A percentile compares a stretch with the other conserved stretches of the same genome.
These are phyloP conservation scores for Deakozyma indianensis DNA, from an alignment of 805 yeast species.

Conservation along the genomic window DNA sequence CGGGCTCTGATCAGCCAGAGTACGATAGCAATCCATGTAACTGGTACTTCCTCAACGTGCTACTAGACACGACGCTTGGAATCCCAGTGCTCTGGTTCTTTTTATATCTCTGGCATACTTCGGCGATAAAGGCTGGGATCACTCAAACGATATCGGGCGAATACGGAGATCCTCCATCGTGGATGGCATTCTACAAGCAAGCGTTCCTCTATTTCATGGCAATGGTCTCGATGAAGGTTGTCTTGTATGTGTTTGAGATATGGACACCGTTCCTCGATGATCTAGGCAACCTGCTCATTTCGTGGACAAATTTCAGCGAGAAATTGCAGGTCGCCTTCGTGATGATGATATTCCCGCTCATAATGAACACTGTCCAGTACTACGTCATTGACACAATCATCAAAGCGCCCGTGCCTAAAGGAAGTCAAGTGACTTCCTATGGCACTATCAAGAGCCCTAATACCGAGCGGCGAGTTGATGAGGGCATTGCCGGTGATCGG, in stretches of 20 bases:
- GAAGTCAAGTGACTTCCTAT: slow-evolving; percentile 1
- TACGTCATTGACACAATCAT: slow-evolving; percentile 45
- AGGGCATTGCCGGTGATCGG: neutral
- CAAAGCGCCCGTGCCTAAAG: slow-evolving; percentile 26
- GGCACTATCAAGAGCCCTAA: neutral
- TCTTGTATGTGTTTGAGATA: slow-evolving; percentile 42
- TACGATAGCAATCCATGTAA: slow-evolving; percentile 62
- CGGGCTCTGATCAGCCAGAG: slow-evolving; percentile 22
- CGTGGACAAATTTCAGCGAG: slow-evolving; percentile 76
- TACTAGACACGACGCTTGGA: slow-evolving; percentile 88
- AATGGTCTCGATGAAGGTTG: slow-evolving; percentile 45
- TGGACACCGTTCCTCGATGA: slow-evolving; percentile 53
- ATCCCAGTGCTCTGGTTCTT: slow-evolving; percentile 61
- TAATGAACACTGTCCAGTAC: slow-evolving; percentile 35
- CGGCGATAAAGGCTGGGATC: slow-evolving; percentile 30
- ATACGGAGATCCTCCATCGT: slow-evolving; percentile 52
- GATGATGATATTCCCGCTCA: slow-evolving; percentile 40
- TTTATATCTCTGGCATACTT: slow-evolving; percentile 27
- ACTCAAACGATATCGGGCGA: slow-evolving; percentile 34
- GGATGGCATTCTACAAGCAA: slow-evolving; percentile 57
- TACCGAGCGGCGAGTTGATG: neutral
- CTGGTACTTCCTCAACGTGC: slow-evolving; percentile 82
- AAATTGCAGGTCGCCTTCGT: slow-evolving; percentile 76
- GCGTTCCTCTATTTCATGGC: slow-evolving; percentile 53
- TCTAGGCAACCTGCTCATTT: slow-evolving; percentile 57